These are phyloP conservation scores for Aeschynomene evenia DNA, from an alignment of 306 rosid genomes.

Conservation along the genomic window DNA sequence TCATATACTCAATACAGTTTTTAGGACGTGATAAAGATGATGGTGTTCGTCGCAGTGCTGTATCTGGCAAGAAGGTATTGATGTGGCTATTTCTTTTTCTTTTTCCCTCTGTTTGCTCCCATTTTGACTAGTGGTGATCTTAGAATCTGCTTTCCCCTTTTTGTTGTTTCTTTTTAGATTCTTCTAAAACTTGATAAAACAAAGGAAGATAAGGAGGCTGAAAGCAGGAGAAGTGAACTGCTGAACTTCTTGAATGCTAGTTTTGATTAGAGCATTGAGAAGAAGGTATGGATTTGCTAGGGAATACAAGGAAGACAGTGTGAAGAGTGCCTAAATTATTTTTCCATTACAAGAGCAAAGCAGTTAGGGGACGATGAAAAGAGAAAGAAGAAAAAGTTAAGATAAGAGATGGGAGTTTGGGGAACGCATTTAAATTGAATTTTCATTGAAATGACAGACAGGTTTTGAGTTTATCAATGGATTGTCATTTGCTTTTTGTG, in stretches of 20 bases:
- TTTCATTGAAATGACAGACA: background rate
- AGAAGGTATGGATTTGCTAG: constrained; percentile 27
- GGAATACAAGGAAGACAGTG: constrained; percentile 24
- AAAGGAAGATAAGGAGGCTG: constrained; percentile 89
- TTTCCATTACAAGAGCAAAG: background rate
- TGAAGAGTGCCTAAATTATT: constrained; percentile 13
- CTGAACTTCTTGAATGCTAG: constrained; percentile 94
- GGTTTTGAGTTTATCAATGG: constrained; percentile 18
- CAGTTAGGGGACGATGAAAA: background rate
- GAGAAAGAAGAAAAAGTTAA: too few relatives aligned
- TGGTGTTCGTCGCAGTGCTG: constrained; percentile 87
- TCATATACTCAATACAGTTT: constrained; percentile 53
- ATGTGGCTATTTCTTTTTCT: background rate
- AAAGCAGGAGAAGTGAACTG: constrained; percentile 89
- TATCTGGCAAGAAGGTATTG: constrained; percentile 92
- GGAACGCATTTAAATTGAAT: background rate
- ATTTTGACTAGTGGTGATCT: background rate
- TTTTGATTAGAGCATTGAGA: constrained; percentile 61
- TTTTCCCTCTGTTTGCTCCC: background rate
- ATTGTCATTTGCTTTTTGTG: background rate
- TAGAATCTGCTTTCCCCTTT: background rate
- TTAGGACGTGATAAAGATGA: constrained; percentile 83
- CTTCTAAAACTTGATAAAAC: constrained; percentile 89
- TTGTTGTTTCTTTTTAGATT: constrained; percentile 56
- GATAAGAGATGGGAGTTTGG: background rate